A percentile compares a stretch with the other conserved stretches of the same genome.
Conservation (phyloP, 2,329 filamentous ascomycete genomes). For the Phialophora macrospora region DNA sequence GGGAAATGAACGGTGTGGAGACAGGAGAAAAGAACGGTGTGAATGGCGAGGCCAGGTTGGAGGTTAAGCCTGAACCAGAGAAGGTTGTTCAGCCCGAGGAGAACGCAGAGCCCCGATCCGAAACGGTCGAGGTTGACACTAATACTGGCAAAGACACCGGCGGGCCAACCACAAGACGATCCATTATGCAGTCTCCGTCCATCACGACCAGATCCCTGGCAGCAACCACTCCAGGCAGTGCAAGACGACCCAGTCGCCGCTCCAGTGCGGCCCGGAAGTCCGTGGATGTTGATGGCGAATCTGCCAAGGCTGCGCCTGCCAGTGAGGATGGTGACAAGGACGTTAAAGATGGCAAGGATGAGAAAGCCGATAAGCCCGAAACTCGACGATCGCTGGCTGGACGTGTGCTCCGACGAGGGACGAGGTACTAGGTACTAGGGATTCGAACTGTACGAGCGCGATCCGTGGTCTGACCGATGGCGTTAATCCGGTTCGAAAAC, state of each 20-base stretch:
- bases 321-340: conserved; percentile 17
- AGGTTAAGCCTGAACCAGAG: conserved; percentile 7
- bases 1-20: conserved; percentile 6
- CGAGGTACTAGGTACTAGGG: conserved; percentile 15
- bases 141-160: conserved; percentile 21
- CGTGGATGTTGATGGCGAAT: conserved; percentile 23
- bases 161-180: conserved; percentile 9
- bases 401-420: conserved; percentile 23
- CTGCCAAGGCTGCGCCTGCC: not conserved
- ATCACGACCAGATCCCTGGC: conserved; percentile 29
- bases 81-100: not conserved
- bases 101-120: conserved; percentile 14
- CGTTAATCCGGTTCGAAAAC: not conserved
- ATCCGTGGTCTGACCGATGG: not conserved
- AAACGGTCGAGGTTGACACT: conserved; percentile 30
- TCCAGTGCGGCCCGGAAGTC: conserved; percentile 27
- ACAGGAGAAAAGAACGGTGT: conserved; percentile 11
- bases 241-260: conserved; percentile 29
- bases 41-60: conserved; percentile 3
- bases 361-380: conserved; percentile 22
- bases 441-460: not conserved
- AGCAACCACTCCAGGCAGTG: conserved; percentile 27
- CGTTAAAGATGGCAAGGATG: conserved; percentile 23
- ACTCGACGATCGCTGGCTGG: conserved; percentile 24
- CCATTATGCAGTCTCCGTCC: conserved; percentile 26